A percentile compares a stretch with the other conserved stretches of the same genome.
These are phyloP conservation scores for Salix suchowensis DNA, from an alignment of 345 rosid genomes.

Conservation along the genomic window DNA sequence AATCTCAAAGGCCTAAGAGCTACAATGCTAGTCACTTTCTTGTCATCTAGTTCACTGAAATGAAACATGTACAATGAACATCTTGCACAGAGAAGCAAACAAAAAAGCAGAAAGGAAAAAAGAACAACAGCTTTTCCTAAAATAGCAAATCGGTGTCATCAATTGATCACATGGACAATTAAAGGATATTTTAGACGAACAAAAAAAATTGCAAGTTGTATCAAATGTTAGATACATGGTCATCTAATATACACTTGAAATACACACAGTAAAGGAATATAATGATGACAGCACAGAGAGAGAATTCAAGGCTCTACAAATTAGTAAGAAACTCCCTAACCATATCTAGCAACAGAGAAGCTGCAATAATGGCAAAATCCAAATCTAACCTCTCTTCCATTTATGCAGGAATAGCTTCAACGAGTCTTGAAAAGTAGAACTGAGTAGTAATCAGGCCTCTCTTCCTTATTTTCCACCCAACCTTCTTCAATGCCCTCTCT, in stretches of 20 bases:
- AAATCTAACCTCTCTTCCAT: slow-evolving; percentile 26
- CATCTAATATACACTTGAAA: slow-evolving; percentile 13
- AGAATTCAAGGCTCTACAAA: slow-evolving; percentile 16
- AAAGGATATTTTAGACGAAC: neutral
- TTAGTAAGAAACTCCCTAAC: slow-evolving; percentile 2
- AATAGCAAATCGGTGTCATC: neutral
- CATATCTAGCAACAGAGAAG: neutral
- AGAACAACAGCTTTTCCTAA: neutral
- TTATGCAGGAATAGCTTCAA: slow-evolving; percentile 77
- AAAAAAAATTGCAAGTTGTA: neutral
- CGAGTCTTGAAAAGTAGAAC: slow-evolving; percentile 78
- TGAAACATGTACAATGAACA: neutral
- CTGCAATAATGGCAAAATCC: neutral
- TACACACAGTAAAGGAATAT: neutral
- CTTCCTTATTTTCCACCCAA: slow-evolving; percentile 83
- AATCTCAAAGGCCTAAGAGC: neutral
- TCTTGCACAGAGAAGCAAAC: neutral
- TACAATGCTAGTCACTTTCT: neutral
- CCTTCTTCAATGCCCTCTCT: slow-evolving; percentile 71
- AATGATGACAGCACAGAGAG: neutral
- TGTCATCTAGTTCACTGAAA: neutral
- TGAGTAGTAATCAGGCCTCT: slow-evolving; percentile 72
- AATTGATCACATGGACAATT: neutral
- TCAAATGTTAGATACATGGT: slow-evolving; percentile 8
- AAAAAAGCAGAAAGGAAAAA: neutral